A percentile compares a stretch with the other conserved stretches of the same genome.
These are phyloP conservation scores for Nevesoporus exiguus DNA, from an alignment of 768 basidiomycete species.

Conservation along the genomic window DNA sequence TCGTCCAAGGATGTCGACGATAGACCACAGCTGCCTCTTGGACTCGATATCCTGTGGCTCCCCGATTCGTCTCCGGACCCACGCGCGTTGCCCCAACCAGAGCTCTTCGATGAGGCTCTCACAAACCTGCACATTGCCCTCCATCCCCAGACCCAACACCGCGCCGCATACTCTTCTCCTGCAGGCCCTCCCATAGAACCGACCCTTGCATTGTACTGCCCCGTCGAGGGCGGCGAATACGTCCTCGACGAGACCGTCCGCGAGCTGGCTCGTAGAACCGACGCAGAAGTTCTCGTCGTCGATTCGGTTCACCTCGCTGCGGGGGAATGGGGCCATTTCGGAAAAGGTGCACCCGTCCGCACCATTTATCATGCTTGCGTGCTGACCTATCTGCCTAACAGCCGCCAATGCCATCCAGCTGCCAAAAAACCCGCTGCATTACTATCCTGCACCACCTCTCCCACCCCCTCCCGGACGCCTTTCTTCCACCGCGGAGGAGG, in stretches of 20 bases:
- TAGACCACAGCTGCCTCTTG: slow-evolving; percentile 48
- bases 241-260: slow-evolving; percentile 76
- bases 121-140: slow-evolving; percentile 73
- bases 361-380: neutral
- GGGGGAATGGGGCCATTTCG: slow-evolving; percentile 85
- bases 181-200: slow-evolving; percentile 64
- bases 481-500: slow-evolving; percentile 35
- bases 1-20: slow-evolving; percentile 26
- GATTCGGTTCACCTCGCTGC: slow-evolving; percentile 84
- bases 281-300: slow-evolving; percentile 78
- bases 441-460: slow-evolving; percentile 36
- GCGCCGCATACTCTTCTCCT: slow-evolving; percentile 56
- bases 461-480: slow-evolving; percentile 27
- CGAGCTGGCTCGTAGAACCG: slow-evolving; percentile 69
- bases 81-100: slow-evolving; percentile 58
- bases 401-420: slow-evolving; percentile 69
- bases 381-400: slow-evolving; percentile 29
- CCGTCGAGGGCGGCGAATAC: slow-evolving; percentile 77
- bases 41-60: slow-evolving; percentile 63
- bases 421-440: slow-evolving; percentile 74
- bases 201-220: slow-evolving; percentile 82
- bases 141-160: slow-evolving; percentile 79
- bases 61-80: slow-evolving; percentile 35
- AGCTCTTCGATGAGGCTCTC: slow-evolving; percentile 72
- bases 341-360: slow-evolving; percentile 51